Evolutionary conservation across 192 early-diverging fungal genomes (phyloP).

Genomic region (Backusella mclennaniae): DNA sequence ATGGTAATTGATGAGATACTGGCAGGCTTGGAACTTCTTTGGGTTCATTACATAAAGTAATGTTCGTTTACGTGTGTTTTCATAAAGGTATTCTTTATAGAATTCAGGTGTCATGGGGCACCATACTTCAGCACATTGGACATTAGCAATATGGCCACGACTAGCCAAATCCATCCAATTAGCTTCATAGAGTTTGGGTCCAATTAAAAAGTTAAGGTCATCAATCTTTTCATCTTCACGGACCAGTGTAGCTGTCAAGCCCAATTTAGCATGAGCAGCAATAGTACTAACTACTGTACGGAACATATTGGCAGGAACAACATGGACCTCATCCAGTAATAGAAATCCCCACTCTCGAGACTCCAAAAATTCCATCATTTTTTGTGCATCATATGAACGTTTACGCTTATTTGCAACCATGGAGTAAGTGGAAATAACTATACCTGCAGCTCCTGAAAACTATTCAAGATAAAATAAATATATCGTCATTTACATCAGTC

Average conservation of each 20-base stretch:
- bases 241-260: slow-evolving; percentile 91
- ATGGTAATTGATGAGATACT: slow-evolving; percentile 94
- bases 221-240: slow-evolving; percentile 98
- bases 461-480: slow-evolving; percentile 16
- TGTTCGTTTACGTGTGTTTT: slow-evolving; percentile 77
- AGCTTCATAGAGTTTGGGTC: slow-evolving; percentile 98
- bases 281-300: slow-evolving; percentile 89
- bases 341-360: slow-evolving; percentile 97
- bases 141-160: slow-evolving; percentile 96
- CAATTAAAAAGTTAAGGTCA: slow-evolving; percentile 96
- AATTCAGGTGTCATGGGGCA: slow-evolving; percentile 97
- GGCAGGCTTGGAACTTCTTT: slow-evolving; percentile 95
- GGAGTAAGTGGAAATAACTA: slow-evolving; percentile 95
- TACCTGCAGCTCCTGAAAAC: slow-evolving; percentile 85
- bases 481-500: neutral
- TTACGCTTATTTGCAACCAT: slow-evolving; percentile 96
- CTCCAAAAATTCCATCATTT: slow-evolving; percentile 94
- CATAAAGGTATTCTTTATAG: slow-evolving; percentile 88
- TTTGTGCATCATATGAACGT: slow-evolving; percentile 88
- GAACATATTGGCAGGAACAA: slow-evolving; percentile 97
- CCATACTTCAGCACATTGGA: slow-evolving; percentile 99
- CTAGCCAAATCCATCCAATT: slow-evolving; percentile 99
- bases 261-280: slow-evolving; percentile 94
- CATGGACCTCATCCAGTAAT: slow-evolving; percentile 97
- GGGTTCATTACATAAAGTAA: slow-evolving; percentile 97